phyloP scores from a whole-genome alignment of 225 moss, liverwort and hornwort species.

The Physcomitrellopsis africana region DNA sequence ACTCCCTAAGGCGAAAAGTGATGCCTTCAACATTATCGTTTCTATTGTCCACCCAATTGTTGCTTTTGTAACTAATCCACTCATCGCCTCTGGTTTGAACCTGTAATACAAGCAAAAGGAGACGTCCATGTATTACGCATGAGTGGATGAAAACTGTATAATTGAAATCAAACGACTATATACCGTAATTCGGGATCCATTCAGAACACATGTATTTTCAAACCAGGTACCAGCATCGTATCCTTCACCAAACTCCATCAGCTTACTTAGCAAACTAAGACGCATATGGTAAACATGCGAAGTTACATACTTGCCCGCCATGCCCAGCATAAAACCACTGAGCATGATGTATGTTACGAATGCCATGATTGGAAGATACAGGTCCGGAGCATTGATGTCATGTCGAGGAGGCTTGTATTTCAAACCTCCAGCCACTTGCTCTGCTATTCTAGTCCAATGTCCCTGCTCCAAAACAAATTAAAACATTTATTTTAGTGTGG shows the following conservation, averaged over 20 bases:
- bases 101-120: conserved; percentile 43
- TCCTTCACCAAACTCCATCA: neutral
- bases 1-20: conserved; percentile 72
- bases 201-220: neutral
- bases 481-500: neutral
- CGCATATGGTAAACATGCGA: neutral
- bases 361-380: conserved; percentile 96
- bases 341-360: conserved; percentile 86
- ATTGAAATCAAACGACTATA: neutral
- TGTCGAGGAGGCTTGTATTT: conserved; percentile 95
- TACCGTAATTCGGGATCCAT: too few species aligned
- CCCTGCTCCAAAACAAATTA: conserved; percentile 50
- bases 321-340: conserved; percentile 74
- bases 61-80: conserved; percentile 81
- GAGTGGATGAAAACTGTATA: neutral
- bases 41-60: conserved; percentile 77
- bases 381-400: conserved; percentile 95
- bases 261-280: neutral
- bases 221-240: neutral
- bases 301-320: conserved; percentile 64
- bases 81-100: conserved; percentile 84
- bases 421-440: conserved; percentile 96
- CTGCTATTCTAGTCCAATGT: conserved; percentile 97
- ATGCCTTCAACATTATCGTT: conserved; percentile 69
- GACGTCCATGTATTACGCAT: neutral